Evolutionary conservation across 2,329 filamentous ascomycete species (phyloP).

Genomic region (Alternaria solani): DNA sequence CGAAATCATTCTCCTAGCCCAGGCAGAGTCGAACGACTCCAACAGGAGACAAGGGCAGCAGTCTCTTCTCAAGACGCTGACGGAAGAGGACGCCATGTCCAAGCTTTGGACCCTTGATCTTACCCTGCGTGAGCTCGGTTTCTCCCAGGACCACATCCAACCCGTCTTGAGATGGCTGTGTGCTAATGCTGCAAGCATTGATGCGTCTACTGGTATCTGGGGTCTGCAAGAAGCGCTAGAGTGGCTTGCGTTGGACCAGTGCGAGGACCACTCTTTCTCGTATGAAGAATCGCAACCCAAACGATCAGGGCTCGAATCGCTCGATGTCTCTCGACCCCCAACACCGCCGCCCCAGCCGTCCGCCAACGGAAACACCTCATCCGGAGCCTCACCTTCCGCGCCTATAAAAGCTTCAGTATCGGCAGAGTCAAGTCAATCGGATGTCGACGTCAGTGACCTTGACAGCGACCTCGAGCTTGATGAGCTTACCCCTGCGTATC

Average conservation of each 20-base stretch:
- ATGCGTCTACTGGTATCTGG: conserved; percentile 72
- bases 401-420: conserved; percentile 11
- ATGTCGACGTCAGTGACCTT: conserved; percentile 57
- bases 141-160: conserved; percentile 58
- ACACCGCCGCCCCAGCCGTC: conserved; percentile 14
- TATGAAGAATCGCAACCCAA: conserved; percentile 62
- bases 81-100: conserved; percentile 80
- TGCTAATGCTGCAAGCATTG: conserved; percentile 51
- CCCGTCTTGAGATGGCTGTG: conserved; percentile 48
- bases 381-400: neutral
- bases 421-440: conserved; percentile 31
- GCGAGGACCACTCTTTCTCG: conserved; percentile 71
- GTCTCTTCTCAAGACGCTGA: conserved; percentile 53
- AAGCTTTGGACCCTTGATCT: conserved; percentile 86
- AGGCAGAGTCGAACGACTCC: conserved; percentile 65
- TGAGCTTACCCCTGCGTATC: conserved; percentile 72
- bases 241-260: conserved; percentile 84
- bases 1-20: conserved; percentile 76
- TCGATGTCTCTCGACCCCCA: conserved; percentile 35
- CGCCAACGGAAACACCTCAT: neutral
- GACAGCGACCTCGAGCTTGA: conserved; percentile 61
- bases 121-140: conserved; percentile 72
- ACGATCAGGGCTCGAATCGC: conserved; percentile 24
- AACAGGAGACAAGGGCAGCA: conserved; percentile 57
- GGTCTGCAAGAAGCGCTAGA: conserved; percentile 87